Conservation (phyloP, 1,284 basidiomycete genomes). For the Ganoderma resinaceum region DNA sequence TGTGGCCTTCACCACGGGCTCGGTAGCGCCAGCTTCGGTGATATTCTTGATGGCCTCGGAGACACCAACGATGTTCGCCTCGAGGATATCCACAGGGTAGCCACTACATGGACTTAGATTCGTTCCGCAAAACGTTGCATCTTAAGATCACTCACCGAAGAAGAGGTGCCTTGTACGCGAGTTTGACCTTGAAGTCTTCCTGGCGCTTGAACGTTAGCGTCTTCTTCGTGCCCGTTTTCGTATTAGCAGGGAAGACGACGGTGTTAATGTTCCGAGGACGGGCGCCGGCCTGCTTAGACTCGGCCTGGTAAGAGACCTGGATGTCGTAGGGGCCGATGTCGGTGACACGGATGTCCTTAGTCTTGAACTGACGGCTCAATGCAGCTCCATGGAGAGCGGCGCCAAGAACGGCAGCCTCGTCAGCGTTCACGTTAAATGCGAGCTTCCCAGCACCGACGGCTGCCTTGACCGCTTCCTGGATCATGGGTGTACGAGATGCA, state of each 20-base stretch:
- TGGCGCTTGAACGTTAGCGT: constrained; percentile 83
- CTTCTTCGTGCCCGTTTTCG: constrained; percentile 83
- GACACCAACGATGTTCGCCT: constrained; percentile 73
- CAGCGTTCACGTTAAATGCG: constrained; percentile 95
- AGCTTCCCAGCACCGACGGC: constrained; percentile 85
- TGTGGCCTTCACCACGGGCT: constrained; percentile 83
- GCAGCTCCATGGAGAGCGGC: constrained; percentile 94
- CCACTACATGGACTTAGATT: constrained; percentile 48
- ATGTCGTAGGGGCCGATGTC: constrained; percentile 81
- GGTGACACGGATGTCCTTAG: constrained; percentile 89
- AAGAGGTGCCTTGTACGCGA: constrained; percentile 72
- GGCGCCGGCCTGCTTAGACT: constrained; percentile 53
- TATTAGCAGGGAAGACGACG: constrained; percentile 76
- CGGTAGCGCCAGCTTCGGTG: constrained; percentile 73
- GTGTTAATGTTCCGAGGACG: constrained; percentile 75
- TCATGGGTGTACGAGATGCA: constrained; percentile 89
- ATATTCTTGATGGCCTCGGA: constrained; percentile 76
- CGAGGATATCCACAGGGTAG: constrained; percentile 72
- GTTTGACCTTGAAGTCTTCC: constrained; percentile 76
- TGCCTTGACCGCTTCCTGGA: constrained; percentile 82
- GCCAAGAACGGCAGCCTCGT: constrained; percentile 95
- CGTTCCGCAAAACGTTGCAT: not conserved
- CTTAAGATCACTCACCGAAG: constrained; percentile 54
- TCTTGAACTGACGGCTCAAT: constrained; percentile 92
- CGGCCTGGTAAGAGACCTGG: constrained; percentile 78